A percentile compares a stretch with the other conserved stretches of the same genome.
phyloP scores from a whole-genome alignment of 306 rosid genomes.

The Aeschynomene evenia region DNA sequence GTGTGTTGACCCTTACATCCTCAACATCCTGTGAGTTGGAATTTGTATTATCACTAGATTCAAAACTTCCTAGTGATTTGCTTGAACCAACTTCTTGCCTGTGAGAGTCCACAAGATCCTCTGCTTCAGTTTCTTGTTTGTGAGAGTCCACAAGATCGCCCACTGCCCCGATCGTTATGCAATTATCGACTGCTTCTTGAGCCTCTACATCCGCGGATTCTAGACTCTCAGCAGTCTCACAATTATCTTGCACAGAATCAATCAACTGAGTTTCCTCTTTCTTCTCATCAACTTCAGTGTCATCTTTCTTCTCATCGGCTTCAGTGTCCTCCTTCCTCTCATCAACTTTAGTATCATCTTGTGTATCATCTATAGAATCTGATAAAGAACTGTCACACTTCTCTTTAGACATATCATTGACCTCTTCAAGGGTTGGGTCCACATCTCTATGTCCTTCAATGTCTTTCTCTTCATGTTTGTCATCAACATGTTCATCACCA shows the following conservation, averaged over 20 bases:
- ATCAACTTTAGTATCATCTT: slow-evolving; percentile 35
- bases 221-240: slow-evolving; percentile 42
- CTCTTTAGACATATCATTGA: slow-evolving; percentile 40
- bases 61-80: slow-evolving; percentile 46
- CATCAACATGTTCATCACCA: slow-evolving; percentile 39
- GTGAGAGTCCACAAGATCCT: slow-evolving; percentile 42
- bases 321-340: slow-evolving; percentile 50
- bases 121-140: slow-evolving; percentile 43
- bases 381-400: slow-evolving; percentile 32
- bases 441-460: slow-evolving; percentile 41
- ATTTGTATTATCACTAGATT: slow-evolving; percentile 44
- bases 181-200: slow-evolving; percentile 44
- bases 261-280: slow-evolving; percentile 45
- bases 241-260: slow-evolving; percentile 41
- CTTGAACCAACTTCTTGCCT: slow-evolving; percentile 43
- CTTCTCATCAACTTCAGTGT: slow-evolving; percentile 41
- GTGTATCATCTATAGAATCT: slow-evolving; percentile 39
- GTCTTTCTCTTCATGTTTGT: slow-evolving; percentile 44
- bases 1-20: slow-evolving; percentile 47
- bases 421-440: slow-evolving; percentile 38
- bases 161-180: slow-evolving; percentile 31
- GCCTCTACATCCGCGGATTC: slow-evolving; percentile 42
- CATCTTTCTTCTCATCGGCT: slow-evolving; percentile 31
- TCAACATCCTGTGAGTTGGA: slow-evolving; percentile 48
- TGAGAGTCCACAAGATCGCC: slow-evolving; percentile 43